A percentile compares a stretch with the other conserved stretches of the same genome.
Conservation (phyloP, 139 green algal species). For the Volvox reticuliferus region DNA sequence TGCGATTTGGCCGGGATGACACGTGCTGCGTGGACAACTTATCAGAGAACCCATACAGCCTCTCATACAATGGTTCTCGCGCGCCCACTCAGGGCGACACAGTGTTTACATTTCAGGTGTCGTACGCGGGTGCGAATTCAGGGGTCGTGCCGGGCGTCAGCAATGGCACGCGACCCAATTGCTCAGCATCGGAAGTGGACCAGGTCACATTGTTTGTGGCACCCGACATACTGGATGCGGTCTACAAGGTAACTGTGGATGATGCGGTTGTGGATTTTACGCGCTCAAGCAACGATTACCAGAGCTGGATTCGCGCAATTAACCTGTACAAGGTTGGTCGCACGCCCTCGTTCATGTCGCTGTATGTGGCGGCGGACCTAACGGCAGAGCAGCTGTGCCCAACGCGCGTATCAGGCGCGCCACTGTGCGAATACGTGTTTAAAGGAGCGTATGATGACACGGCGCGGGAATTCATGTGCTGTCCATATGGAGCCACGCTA, state of each 20-base stretch:
- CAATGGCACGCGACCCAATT: slow-evolving; percentile 12
- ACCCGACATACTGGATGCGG: not conserved
- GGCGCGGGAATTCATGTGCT: slow-evolving; percentile 37
- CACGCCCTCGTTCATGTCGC: not conserved
- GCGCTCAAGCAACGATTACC: not conserved
- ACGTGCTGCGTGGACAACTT: slow-evolving; percentile 51
- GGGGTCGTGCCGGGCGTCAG: not conserved
- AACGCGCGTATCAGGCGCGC: not conserved
- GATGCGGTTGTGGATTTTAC: not conserved
- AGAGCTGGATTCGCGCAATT: slow-evolving; percentile 37
- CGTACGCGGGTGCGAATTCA: not conserved
- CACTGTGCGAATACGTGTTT: slow-evolving; percentile 49
- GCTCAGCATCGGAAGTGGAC: slow-evolving; percentile 43
- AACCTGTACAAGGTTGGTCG: slow-evolving; percentile 40
- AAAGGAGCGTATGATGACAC: slow-evolving; percentile 28
- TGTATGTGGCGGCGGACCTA: slow-evolving; percentile 5
- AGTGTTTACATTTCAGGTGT: slow-evolving; percentile 17
- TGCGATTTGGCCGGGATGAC: slow-evolving; percentile 30
- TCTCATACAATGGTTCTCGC: not conserved
- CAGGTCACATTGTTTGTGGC: slow-evolving; percentile 31
- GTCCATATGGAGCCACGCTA: not conserved
- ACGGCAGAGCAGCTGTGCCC: slow-evolving; percentile 35
- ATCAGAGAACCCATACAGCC: slow-evolving; percentile 38
- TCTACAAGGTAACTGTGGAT: slow-evolving; percentile 32
- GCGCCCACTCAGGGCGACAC: not conserved